Percentiles rank a stretch among this genome's conserved stretches.
Conservation (phyloP, 2,329 filamentous ascomycete species). For the Neonectria punicea region DNA sequence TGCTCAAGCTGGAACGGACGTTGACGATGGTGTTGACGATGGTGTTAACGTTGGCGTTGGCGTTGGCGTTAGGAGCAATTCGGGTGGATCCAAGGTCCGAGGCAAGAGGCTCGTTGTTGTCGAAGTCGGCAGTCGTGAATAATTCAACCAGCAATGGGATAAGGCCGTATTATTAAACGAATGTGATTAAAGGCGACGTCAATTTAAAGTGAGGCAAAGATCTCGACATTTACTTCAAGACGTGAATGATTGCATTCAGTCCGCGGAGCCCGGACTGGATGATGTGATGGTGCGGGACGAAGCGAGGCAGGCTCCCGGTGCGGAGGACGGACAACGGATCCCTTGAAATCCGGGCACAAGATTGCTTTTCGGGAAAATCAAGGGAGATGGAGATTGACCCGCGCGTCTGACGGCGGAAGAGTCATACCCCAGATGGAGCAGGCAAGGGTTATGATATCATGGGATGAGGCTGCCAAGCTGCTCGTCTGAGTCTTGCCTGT, state of each 20-base stretch:
- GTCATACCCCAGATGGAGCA: not conserved
- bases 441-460: slow-evolving; percentile 1
- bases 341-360: not conserved
- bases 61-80: not conserved
- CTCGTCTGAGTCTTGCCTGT: not conserved
- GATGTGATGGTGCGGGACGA: not conserved
- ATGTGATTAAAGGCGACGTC: not conserved
- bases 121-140: not conserved
- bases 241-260: not conserved
- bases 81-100: not conserved
- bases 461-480: too few relatives aligned
- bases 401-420: not conserved
- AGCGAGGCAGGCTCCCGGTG: too few relatives aligned
- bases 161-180: not conserved
- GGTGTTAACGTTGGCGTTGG: not conserved
- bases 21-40: not conserved
- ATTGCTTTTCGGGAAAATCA: not conserved
- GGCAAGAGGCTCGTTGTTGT: not conserved
- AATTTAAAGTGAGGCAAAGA: not conserved
- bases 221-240: too few relatives aligned
- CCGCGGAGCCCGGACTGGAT: not conserved
- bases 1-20: too few relatives aligned
- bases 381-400: not conserved
- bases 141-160: not conserved
- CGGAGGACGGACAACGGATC: not conserved